Conservation (phyloP, 1,139 yeast genomes). For the Sugiyamaella pinicola region DNA sequence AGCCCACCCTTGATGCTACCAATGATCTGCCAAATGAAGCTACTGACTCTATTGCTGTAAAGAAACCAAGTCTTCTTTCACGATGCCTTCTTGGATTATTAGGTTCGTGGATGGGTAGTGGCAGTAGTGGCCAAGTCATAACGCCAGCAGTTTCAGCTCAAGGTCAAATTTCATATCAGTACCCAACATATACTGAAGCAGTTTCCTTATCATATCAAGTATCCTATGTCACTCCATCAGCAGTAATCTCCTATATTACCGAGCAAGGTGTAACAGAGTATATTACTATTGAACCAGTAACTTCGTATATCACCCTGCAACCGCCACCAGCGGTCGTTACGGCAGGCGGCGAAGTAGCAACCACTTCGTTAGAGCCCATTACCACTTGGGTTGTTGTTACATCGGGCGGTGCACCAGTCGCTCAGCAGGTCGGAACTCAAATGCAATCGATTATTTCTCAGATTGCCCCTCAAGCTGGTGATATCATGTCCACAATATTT, state of each 20-base stretch:
- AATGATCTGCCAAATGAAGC: not conserved
- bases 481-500: constrained; percentile 3
- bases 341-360: not conserved
- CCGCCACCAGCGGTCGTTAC: constrained; percentile 12
- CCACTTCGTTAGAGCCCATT: not conserved
- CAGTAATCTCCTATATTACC: constrained; percentile 2
- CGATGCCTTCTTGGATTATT: not conserved
- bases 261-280: constrained; percentile 7
- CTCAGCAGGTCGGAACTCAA: constrained; percentile 12
- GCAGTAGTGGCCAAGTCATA: not conserved
- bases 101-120: constrained; percentile 1
- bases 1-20: not conserved
- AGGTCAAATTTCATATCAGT: not conserved
- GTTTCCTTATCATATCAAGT: not conserved
- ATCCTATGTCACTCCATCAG: not conserved
- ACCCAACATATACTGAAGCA: not conserved
- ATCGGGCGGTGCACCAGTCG: constrained; percentile 8
- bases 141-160: not conserved
- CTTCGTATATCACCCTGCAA: constrained; percentile 9
- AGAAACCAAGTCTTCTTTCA: not conserved
- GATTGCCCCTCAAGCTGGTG: constrained; percentile 11
- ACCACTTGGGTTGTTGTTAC: constrained; percentile 13
- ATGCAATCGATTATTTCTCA: constrained; percentile 13
- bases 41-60: not conserved
- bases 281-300: not conserved